Conservation (phyloP, 192 early-diverging fungal species). For the Coemansia sp. region DNA sequence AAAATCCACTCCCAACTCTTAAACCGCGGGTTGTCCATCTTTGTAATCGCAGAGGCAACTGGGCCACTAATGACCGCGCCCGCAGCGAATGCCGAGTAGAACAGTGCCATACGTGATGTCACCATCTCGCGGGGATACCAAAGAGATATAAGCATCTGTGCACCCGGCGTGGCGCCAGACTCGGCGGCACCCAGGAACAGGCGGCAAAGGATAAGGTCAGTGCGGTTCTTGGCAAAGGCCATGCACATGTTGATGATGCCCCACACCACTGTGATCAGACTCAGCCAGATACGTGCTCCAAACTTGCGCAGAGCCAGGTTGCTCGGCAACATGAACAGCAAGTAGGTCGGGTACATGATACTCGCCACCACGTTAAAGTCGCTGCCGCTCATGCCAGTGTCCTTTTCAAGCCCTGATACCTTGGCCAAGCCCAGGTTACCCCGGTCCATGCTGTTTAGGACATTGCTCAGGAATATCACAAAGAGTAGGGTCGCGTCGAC, state of each 20-base stretch:
- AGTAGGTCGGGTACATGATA: slow-evolving; percentile 42
- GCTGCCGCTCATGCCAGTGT: slow-evolving; percentile 21
- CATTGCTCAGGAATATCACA: slow-evolving; percentile 33
- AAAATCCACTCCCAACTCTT: slow-evolving; percentile 41
- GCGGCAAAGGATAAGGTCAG: slow-evolving; percentile 31
- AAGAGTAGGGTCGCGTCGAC: slow-evolving; percentile 32
- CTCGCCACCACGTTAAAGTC: slow-evolving; percentile 41
- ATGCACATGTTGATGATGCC: slow-evolving; percentile 47
- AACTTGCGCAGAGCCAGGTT: slow-evolving; percentile 41
- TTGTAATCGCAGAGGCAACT: slow-evolving; percentile 35
- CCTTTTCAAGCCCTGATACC: slow-evolving; percentile 26
- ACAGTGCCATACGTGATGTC: slow-evolving; percentile 29
- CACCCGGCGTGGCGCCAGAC: slow-evolving; percentile 37
- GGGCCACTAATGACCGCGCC: slow-evolving; percentile 37
- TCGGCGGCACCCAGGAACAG: slow-evolving; percentile 43
- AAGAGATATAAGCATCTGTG: slow-evolving; percentile 34
- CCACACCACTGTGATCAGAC: slow-evolving; percentile 40
- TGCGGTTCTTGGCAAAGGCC: slow-evolving; percentile 42
- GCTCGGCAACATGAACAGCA: slow-evolving; percentile 39
- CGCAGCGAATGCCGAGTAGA: slow-evolving; percentile 36
- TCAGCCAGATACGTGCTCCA: slow-evolving; percentile 40
- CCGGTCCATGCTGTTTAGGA: slow-evolving; percentile 43
- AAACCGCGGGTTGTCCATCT: slow-evolving; percentile 28
- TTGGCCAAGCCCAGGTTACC: slow-evolving; percentile 37
- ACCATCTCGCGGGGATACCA: slow-evolving; percentile 48